Conservation (phyloP, 805 yeast species). For the Tetrapisispora nanseiensis region DNA sequence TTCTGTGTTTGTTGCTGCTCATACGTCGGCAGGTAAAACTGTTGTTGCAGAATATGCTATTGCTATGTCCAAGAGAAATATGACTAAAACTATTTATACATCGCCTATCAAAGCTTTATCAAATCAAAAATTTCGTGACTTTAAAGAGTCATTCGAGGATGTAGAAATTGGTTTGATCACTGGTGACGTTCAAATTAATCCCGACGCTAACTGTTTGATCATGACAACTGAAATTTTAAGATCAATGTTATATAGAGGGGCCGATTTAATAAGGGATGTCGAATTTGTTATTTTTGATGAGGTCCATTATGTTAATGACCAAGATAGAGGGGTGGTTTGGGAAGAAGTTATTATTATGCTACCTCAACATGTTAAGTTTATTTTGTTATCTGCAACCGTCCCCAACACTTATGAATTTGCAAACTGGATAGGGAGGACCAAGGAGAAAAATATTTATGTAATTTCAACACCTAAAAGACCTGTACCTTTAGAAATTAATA, state of each 20-base stretch:
- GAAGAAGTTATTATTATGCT: slow-evolving; percentile 97
- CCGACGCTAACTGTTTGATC: slow-evolving; percentile 90
- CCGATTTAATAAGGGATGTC: slow-evolving; percentile 91
- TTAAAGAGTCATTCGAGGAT: slow-evolving; percentile 67
- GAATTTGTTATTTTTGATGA: slow-evolving; percentile 97
- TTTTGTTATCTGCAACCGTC: slow-evolving; percentile 89
- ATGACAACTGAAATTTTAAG: slow-evolving; percentile 97
- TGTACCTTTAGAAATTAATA: slow-evolving; percentile 78
- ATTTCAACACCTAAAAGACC: slow-evolving; percentile 96
- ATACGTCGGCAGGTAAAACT: slow-evolving; percentile 97
- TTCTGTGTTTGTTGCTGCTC: slow-evolving; percentile 97
- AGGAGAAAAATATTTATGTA: slow-evolving; percentile 90
- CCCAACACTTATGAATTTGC: slow-evolving; percentile 99
- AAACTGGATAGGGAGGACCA: slow-evolving; percentile 96
- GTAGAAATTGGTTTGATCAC: slow-evolving; percentile 89
- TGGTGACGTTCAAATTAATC: slow-evolving; percentile 95
- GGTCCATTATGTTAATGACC: slow-evolving; percentile 94
- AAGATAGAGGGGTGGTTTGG: slow-evolving; percentile 98
- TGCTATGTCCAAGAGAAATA: slow-evolving; percentile 89
- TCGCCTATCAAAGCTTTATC: slow-evolving; percentile 90
- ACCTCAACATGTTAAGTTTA: slow-evolving; percentile 91
- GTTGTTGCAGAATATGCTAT: slow-evolving; percentile 98
- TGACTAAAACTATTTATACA: slow-evolving; percentile 94
- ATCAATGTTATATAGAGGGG: slow-evolving; percentile 93
- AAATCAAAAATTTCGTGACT: slow-evolving; percentile 84